phyloP scores from a whole-genome alignment of 805 yeast genomes.

The Brettanomyces naardenensis region DNA sequence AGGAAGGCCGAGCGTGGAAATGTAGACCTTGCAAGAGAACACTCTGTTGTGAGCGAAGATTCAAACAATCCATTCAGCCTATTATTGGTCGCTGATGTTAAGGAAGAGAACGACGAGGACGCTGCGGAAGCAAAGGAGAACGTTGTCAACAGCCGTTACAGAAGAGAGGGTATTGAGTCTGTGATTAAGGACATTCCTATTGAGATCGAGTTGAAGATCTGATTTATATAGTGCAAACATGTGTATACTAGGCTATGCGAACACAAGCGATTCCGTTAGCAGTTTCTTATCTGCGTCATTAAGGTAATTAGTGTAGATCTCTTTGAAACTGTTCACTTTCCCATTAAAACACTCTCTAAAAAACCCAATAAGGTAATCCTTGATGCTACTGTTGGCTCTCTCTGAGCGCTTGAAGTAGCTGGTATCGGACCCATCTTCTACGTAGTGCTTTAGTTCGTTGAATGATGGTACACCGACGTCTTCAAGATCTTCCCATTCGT shows the following conservation, averaged over 20 bases:
- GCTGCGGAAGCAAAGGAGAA: conserved; percentile 43
- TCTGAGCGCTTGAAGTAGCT: conserved; percentile 3
- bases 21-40: conserved; percentile 43
- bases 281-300: conserved; percentile 46
- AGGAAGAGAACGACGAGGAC: conserved; percentile 39
- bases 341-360: conserved; percentile 48
- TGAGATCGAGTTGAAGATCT: conserved; percentile 18
- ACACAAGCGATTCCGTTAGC: conserved; percentile 35
- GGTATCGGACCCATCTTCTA: conserved; percentile 26
- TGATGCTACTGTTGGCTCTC: conserved; percentile 23
- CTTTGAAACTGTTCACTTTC: conserved; percentile 43
- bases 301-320: conserved; percentile 36
- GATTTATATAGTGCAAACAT: background rate
- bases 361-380: conserved; percentile 37
- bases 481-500: conserved; percentile 67
- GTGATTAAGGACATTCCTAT: conserved; percentile 23
- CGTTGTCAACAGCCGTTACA: conserved; percentile 23
- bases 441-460: conserved; percentile 53
- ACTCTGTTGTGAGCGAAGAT: conserved; percentile 28
- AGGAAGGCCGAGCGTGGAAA: conserved; percentile 72
- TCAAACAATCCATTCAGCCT: conserved; percentile 73
- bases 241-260: conserved; percentile 8
- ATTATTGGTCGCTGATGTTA: conserved; percentile 54
- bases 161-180: conserved; percentile 25
- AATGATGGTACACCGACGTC: conserved; percentile 56